Percentiles rank a stretch among this genome's conserved stretches.
phyloP scores from a whole-genome alignment of 108 stramenopile species.

The Skeletonema marinoi region DNA sequence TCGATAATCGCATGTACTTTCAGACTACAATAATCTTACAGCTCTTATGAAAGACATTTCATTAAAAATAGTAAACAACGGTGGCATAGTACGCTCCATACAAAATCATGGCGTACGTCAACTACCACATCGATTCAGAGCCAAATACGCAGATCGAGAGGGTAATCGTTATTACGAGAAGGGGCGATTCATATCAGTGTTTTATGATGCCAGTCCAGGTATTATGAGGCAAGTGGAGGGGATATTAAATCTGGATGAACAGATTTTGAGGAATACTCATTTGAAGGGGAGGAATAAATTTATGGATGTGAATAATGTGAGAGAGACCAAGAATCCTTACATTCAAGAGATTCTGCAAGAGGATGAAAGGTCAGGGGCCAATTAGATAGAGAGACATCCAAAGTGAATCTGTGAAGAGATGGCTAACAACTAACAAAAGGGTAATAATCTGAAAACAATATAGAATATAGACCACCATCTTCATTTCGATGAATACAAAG shows the following conservation, averaged over 20 bases:
- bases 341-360: slow-evolving; percentile 52
- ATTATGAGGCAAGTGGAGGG: slow-evolving; percentile 67
- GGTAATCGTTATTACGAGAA: slow-evolving; percentile 85
- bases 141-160: slow-evolving; percentile 74
- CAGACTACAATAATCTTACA: slow-evolving; percentile 69
- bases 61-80: slow-evolving; percentile 74
- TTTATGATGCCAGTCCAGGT: slow-evolving; percentile 78
- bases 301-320: slow-evolving; percentile 66
- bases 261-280: slow-evolving; percentile 78
- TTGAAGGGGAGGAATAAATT: slow-evolving; percentile 72
- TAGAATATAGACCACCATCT: not conserved
- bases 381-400: not conserved
- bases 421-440: not conserved
- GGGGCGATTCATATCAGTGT: slow-evolving; percentile 82
- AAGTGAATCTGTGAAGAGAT: too few relatives aligned
- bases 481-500: not conserved
- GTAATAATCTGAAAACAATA: not conserved
- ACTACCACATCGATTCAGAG: slow-evolving; percentile 83
- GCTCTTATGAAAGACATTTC: slow-evolving; percentile 72
- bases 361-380: not conserved
- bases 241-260: slow-evolving; percentile 69
- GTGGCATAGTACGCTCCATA: slow-evolving; percentile 85
- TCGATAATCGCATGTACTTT: not conserved
- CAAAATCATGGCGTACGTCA: slow-evolving; percentile 88
- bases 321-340: slow-evolving; percentile 86